phyloP scores from a whole-genome alignment of 192 early-diverging fungal species.

The Lunasporangiospora selenospora region DNA sequence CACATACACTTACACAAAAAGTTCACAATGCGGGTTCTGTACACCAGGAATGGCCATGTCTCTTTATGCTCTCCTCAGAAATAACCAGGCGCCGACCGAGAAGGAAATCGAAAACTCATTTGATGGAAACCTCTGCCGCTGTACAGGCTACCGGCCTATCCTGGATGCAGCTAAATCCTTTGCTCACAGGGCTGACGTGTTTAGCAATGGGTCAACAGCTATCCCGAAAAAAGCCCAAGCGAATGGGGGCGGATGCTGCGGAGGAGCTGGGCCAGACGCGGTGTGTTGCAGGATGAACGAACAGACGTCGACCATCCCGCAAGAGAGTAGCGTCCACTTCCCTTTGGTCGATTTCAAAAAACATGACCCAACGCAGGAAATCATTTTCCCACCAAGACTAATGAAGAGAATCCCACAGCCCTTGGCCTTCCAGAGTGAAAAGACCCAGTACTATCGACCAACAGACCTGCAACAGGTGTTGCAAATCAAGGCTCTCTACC shows the following conservation, averaged over 20 bases:
- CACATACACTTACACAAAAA: conserved; percentile 5
- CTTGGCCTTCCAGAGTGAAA: conserved; percentile 48
- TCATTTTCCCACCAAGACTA: conserved; percentile 65
- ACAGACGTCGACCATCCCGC: too few species aligned
- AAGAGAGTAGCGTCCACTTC: neutral
- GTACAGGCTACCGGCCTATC: conserved; percentile 86
- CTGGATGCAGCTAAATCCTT: conserved; percentile 51
- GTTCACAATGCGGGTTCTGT: conserved; percentile 90
- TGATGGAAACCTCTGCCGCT: conserved; percentile 87
- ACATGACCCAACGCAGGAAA: conserved; percentile 61
- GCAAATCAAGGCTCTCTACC: conserved; percentile 48
- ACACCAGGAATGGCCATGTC: conserved; percentile 93
- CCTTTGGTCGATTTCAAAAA: conserved; percentile 46
- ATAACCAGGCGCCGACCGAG: conserved; percentile 70
- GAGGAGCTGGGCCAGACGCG: neutral
- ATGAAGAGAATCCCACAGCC: conserved; percentile 48
- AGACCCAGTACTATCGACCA: conserved; percentile 57
- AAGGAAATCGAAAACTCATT: conserved; percentile 84
- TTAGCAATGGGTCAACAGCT: too few species aligned
- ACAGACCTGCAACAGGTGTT: conserved; percentile 52
- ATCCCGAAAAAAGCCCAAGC: neutral
- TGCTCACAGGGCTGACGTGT: neutral
- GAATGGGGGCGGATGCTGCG: neutral
- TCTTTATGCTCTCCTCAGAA: conserved; percentile 78
- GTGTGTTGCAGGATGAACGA: neutral